Evolutionary conservation across 2,329 filamentous ascomycete species (phyloP).

Genomic region (Dactylellina sp.): DNA sequence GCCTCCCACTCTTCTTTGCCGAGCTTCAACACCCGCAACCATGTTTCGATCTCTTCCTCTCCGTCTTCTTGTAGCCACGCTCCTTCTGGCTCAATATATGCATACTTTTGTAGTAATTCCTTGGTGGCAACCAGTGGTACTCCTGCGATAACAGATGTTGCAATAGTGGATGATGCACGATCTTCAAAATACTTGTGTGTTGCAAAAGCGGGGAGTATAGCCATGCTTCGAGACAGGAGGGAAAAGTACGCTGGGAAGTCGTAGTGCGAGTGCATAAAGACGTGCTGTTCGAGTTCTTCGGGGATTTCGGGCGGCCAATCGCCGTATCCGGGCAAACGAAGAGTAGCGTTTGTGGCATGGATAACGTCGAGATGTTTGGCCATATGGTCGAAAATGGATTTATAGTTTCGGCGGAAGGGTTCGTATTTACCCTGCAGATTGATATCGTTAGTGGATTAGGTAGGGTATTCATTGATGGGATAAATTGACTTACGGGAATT

Average conservation of each 20-base stretch:
- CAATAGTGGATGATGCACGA: slow-evolving; percentile 60
- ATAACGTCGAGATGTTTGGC: slow-evolving; percentile 36
- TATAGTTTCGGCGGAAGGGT: slow-evolving; percentile 60
- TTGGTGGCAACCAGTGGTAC: slow-evolving; percentile 59
- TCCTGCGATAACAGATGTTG: slow-evolving; percentile 61
- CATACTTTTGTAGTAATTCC: slow-evolving; percentile 59
- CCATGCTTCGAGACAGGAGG: slow-evolving; percentile 60
- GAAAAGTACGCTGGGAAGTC: slow-evolving; percentile 60
- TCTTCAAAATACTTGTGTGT: slow-evolving; percentile 60
- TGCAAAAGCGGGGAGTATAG: slow-evolving; percentile 61
- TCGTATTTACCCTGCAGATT: slow-evolving; percentile 60
- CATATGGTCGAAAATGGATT: slow-evolving; percentile 59
- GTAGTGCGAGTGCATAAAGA: slow-evolving; percentile 60
- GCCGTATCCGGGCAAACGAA: slow-evolving; percentile 59
- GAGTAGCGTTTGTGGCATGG: slow-evolving; percentile 50
- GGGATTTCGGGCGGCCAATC: slow-evolving; percentile 59
- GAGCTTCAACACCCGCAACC: slow-evolving; percentile 59
- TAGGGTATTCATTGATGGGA: not conserved
- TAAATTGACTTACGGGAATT: slow-evolving; percentile 38
- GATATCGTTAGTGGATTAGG: slow-evolving; percentile 44
- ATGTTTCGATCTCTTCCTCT: slow-evolving; percentile 60
- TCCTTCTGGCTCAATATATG: slow-evolving; percentile 59
- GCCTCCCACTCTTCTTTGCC: slow-evolving; percentile 78
- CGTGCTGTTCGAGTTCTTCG: slow-evolving; percentile 48
- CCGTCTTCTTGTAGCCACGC: slow-evolving; percentile 60